Conservation (phyloP, 1,139 yeast genomes). For the Suhomyces bribrorum region DNA sequence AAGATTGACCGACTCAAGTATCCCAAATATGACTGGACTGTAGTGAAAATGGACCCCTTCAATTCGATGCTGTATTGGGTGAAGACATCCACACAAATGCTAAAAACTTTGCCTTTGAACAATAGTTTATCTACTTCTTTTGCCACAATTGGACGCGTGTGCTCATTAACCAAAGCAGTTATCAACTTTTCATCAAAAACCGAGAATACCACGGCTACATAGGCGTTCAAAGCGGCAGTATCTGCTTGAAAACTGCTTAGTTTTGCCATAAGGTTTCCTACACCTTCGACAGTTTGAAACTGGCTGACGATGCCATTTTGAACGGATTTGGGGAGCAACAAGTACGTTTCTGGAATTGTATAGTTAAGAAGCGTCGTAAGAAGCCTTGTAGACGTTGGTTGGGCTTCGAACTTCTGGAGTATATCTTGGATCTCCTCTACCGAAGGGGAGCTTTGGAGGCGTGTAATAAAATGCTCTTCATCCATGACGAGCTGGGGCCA, state of each 20-base stretch:
- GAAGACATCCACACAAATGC: conserved; percentile 27
- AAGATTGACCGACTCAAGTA: conserved; percentile 24
- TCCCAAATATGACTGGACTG: conserved; percentile 24
- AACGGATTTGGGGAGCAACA: conserved; percentile 17
- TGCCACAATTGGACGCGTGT: conserved; percentile 14
- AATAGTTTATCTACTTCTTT: conserved; percentile 41
- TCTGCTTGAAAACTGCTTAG: conserved; percentile 13
- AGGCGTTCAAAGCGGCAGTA: conserved; percentile 4
- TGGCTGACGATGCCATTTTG: conserved; percentile 15
- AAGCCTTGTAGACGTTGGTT: conserved; percentile 12
- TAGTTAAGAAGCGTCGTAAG: conserved; percentile 29
- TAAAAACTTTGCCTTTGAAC: conserved; percentile 35
- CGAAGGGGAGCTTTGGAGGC: conserved; percentile 26
- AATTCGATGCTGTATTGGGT: conserved; percentile 12
- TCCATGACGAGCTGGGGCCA: too few relatives aligned
- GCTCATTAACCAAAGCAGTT: conserved; percentile 13
- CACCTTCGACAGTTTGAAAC: conserved; percentile 28
- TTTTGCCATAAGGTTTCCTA: conserved; percentile 31
- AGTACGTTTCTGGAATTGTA: conserved; percentile 33
- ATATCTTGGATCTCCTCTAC: conserved; percentile 17
- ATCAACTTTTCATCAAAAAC: conserved; percentile 25
- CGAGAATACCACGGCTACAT: conserved; percentile 13
- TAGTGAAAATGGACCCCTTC: conserved; percentile 15
- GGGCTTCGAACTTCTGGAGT: conserved; percentile 11
- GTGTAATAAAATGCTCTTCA: background rate